Base-by-base conservation (phyloP, 768 basidiomycete species). In the Boletus speciosus region DNA sequence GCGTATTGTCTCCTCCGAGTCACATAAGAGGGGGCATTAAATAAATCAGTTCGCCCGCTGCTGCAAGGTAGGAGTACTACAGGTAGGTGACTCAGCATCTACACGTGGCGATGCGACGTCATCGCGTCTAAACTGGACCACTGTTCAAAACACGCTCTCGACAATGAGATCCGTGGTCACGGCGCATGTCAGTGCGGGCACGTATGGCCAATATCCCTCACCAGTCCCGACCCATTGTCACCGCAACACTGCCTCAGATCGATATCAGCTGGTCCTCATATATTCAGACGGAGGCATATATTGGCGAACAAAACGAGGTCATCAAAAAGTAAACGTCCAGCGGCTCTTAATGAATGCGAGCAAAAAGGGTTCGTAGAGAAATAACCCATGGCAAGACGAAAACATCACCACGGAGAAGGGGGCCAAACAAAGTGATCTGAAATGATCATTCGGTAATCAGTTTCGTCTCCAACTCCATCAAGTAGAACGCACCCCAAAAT, bases 121-220 rank as follows among this genome's bases (percentile, higher is more conserved):
- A 46, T 44, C 14, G 2, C 15, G 15, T 21, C 47, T 15, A 34
- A 23, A 44, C 29, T 16, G 5, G 25, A 29, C n/a, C 11, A 12
- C 1, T 15, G 27, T 42, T 54, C 44, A 31, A 36, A 25, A 19
- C 1, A 23, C 4, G 23, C 4, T 38, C 25, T 31, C 31, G 31
- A 31, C 31, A 31, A 31, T 31, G 31, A 23, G 32, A 15, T 42
- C 35, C 15, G n/a, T 37, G 9, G 9, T 32, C 31, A 11, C 3
- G 29, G 29, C 10, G 10, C 10, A n/a, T 29, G 44, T 12, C 31
- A 31, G 29, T 50, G 57, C 29, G 61, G 61, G 61, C 61, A 54
- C 61, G 25, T 56, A 54, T 60, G 3, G 61, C 61, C 11, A 53
- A 54, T 63, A 54, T 52, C 61, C 52, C 61, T 60, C 61, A 29